Percentiles rank a stretch among this genome's conserved stretches.
Conservation (phyloP, 164 flowering plant species). For the Macadamia integrifolia region DNA sequence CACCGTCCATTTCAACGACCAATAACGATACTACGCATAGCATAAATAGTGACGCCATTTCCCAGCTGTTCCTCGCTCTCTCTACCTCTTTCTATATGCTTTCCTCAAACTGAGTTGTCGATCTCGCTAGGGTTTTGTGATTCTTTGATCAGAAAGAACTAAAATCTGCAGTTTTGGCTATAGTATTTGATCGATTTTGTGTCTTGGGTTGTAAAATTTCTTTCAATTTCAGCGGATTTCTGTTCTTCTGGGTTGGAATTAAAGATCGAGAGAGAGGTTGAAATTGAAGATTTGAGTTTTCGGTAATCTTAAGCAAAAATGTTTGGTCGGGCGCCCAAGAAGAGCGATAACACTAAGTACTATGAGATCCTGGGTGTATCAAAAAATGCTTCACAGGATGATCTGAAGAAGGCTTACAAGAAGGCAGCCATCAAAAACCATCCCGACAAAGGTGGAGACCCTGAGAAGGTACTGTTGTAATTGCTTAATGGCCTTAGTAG, state of each 20-base stretch:
- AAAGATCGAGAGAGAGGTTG: too few relatives aligned
- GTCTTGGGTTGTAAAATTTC: background rate
- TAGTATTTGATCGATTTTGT: background rate
- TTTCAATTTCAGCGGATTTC: too few relatives aligned
- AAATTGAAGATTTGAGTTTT: too few relatives aligned
- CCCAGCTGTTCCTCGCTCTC: background rate
- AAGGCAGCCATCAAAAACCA: conserved; percentile 11
- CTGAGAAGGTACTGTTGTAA: conserved; percentile 4
- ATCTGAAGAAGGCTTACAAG: conserved; percentile 12
- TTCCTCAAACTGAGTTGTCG: background rate
- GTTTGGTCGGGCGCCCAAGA: conserved; percentile 8
- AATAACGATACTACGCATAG: background rate
- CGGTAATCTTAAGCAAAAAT: background rate
- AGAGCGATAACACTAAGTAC: conserved; percentile 2
- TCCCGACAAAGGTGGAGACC: conserved; percentile 10
- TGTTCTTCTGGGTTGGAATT: background rate
- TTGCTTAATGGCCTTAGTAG: too few relatives aligned
- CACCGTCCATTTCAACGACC: background rate
- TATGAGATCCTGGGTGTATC: conserved; percentile 8
- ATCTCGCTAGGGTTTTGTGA: background rate
- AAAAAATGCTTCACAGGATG: conserved; percentile 4
- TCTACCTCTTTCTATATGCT: background rate
- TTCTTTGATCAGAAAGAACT: background rate
- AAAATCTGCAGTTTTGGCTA: background rate
- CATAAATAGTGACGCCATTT: background rate